phyloP scores from a whole-genome alignment of 202 grass and related monocot species.

The Schoenoplectus tabernaemontani region DNA sequence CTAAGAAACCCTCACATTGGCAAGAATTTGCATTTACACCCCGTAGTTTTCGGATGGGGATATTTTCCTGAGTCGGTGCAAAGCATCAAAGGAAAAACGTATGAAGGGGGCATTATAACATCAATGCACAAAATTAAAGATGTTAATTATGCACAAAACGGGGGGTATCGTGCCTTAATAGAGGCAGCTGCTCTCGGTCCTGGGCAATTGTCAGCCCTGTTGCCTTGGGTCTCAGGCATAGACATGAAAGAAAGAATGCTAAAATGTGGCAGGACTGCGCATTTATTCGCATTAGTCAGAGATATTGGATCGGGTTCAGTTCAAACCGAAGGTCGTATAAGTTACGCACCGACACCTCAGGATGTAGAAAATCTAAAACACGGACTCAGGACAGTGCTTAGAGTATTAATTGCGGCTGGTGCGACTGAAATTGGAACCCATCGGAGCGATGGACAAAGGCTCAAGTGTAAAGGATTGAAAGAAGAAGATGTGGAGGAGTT shows the following conservation, averaged over 20 bases:
- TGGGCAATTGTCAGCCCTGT: constrained; percentile 34
- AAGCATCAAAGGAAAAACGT: constrained; percentile 33
- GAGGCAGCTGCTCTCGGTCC: constrained; percentile 61
- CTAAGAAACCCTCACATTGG: constrained; percentile 77
- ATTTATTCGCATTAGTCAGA: constrained; percentile 50
- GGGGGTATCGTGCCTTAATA: constrained; percentile 39
- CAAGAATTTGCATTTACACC: constrained; percentile 82
- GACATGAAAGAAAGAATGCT: constrained; percentile 79
- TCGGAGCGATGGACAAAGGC: constrained; percentile 58
- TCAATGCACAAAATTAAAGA: constrained; percentile 55
- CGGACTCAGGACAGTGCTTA: constrained; percentile 39
- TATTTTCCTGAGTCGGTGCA: constrained; percentile 53
- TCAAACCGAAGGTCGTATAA: constrained; percentile 38
- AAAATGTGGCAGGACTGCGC: constrained; percentile 49
- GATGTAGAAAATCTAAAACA: constrained; percentile 49
- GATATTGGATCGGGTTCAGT: constrained; percentile 48
- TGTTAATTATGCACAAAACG: background rate
- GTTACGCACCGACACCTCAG: background rate
- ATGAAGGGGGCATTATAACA: constrained; percentile 85
- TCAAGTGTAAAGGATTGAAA: constrained; percentile 39
- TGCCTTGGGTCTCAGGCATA: constrained; percentile 52
- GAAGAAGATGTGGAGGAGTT: constrained; percentile 58
- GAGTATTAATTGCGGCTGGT: constrained; percentile 59
- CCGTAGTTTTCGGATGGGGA: constrained; percentile 76
- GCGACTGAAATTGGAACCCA: constrained; percentile 74